Base-by-base conservation (phyloP, 495 filamentous ascomycete genomes). In the Penicillium bialowiezense region DNA sequence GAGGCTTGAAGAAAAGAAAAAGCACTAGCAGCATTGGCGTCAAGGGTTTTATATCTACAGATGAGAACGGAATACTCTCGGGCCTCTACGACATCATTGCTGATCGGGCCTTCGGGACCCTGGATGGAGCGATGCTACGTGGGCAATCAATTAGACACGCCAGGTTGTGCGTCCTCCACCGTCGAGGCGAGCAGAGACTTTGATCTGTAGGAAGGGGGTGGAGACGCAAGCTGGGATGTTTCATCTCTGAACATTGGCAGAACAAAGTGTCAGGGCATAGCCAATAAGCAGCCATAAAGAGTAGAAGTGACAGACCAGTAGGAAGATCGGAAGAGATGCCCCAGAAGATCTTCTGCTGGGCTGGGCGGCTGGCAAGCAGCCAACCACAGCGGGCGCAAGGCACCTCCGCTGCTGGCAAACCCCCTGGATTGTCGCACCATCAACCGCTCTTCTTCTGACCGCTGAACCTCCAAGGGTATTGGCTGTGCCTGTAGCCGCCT, bases 61-160 rank as follows among this genome's bases (percentile, higher is more conserved):
- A 23, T 38, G 42, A 24, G 10, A 15, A 35, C 6, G 10, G 23
- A 26, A 8, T 26, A 42, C 44, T 41, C 42, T 46, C 36, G 35
- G 35, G 33, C 50, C 41, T 14, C 28, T 18, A 15, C 42, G 31
- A 20, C 23, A 42, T 23, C 23, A 17, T 14, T n/a, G 19, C 17
- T 21, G 29, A 38, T 8, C 26, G 17, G 14, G 3, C 14, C 12
- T 33, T 17, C 10, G 28, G 47, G 32, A 26, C 28, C 41, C 42
- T 48, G 40, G 41, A 51, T 54, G 50, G 47, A 41, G 44, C 36
- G 28, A 50, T 38, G 19, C 40, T 49, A 28, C n/a, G 21, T 41
- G 29, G 32, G 21, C 44, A 63, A 60, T 63, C 33, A 63, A 57
- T 47, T 50, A 43, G 56, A 63, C 26, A 60, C 60, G 28, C 29